Conservation (phyloP, 2,329 filamentous ascomycete genomes). For the Didymella segeticola region DNA sequence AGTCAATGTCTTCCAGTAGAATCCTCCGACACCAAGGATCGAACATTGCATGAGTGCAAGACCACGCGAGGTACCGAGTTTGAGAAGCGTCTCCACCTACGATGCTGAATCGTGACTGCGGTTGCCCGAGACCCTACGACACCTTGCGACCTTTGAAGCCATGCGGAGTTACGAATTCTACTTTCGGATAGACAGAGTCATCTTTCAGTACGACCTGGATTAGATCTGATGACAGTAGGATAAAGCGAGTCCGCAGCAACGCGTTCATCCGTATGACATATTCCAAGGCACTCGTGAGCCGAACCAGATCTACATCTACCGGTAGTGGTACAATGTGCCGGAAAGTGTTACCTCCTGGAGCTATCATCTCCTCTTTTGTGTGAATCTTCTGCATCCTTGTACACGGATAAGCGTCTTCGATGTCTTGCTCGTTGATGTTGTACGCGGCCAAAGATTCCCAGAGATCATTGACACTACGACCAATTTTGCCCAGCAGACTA, state of each 20-base stretch:
- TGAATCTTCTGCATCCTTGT: conserved; percentile 1
- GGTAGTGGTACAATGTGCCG: conserved; percentile 1
- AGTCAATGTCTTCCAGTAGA: conserved; percentile 1
- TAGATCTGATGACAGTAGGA: conserved; percentile 1
- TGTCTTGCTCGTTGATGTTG: not conserved
- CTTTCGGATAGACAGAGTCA: too few species aligned
- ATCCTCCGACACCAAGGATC: conserved; percentile 1
- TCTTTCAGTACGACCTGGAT: too few species aligned
- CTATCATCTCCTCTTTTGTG: conserved; percentile 1
- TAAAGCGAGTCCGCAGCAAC: conserved; percentile 1
- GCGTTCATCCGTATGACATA: not conserved
- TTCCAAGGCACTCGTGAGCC: not conserved
- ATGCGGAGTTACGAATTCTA: too few species aligned
- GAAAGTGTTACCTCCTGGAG: conserved; percentile 3
- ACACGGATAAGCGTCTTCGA: conserved; percentile 4
- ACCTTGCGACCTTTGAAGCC: not conserved
- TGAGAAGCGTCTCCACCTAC: not conserved
- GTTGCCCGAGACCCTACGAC: conserved; percentile 1
- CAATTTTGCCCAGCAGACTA: too few species aligned
- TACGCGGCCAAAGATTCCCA: too few species aligned
- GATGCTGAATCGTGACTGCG: conserved; percentile 5
- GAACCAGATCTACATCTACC: not conserved
- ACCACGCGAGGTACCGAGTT: not conserved
- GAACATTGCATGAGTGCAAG: not conserved
- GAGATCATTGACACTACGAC: too few species aligned